Percentiles rank a stretch among this genome's conserved stretches.
phyloP scores from a whole-genome alignment of 768 basidiomycete species.

The Pleurotus sapidus region DNA sequence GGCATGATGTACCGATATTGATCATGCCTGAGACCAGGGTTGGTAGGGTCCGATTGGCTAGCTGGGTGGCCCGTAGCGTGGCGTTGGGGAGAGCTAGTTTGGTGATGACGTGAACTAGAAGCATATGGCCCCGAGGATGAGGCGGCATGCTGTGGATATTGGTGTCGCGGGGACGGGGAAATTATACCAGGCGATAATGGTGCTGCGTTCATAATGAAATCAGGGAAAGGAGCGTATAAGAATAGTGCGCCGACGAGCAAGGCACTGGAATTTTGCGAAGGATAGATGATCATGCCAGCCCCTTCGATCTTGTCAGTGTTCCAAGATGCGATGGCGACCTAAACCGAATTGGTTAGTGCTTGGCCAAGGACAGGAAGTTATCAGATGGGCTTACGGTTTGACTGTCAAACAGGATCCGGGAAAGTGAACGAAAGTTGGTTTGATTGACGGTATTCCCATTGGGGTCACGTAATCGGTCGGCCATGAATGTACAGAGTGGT shows the following conservation, averaged over 20 bases:
- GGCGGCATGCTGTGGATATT: constrained; percentile 13
- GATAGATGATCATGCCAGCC: constrained; percentile 52
- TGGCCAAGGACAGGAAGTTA: constrained; percentile 1
- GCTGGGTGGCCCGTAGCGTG: constrained; percentile 31
- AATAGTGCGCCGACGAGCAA: constrained; percentile 52
- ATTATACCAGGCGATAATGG: constrained; percentile 14
- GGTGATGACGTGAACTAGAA: constrained; percentile 25
- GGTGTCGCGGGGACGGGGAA: not conserved
- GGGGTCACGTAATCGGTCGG: constrained; percentile 52
- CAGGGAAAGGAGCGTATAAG: constrained; percentile 44
- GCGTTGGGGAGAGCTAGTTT: constrained; percentile 20
- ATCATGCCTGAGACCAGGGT: constrained; percentile 27
- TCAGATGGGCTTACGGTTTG: constrained; percentile 41
- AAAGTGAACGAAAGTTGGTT: constrained; percentile 51
- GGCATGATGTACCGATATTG: constrained; percentile 33
- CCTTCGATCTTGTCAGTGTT: constrained; percentile 40
- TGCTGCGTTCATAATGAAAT: constrained; percentile 31
- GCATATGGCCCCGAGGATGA: constrained; percentile 25
- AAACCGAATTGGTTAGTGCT: not conserved
- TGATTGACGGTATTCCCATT: constrained; percentile 48
- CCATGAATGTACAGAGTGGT: constrained; percentile 61
- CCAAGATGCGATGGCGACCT: constrained; percentile 56
- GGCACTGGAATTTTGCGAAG: constrained; percentile 48
- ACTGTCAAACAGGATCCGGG: constrained; percentile 46
- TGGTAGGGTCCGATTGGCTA: constrained; percentile 30